Evolutionary conservation across 2,329 filamentous ascomycete genomes (phyloP).

Genomic region (Colletotrichum lindemuthianum): DNA sequence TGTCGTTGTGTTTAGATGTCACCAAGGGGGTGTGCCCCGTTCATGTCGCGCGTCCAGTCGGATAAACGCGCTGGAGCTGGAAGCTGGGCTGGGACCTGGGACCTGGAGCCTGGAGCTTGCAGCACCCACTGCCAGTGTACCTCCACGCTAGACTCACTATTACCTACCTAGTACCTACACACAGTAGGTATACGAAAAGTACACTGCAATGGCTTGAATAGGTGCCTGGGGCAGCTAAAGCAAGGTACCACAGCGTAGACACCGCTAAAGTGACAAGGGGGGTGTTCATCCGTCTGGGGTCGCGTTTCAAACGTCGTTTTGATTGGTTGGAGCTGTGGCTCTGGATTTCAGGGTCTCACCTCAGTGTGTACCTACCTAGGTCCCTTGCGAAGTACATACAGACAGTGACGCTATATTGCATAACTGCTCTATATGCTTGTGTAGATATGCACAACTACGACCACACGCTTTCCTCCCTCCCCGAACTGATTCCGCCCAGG

Average conservation of each 20-base stretch:
- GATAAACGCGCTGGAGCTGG: conserved; percentile 29
- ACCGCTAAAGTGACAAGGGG: conserved; percentile 12
- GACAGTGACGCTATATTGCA: not conserved
- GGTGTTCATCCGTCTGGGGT: conserved; percentile 5
- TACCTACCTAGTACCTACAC: too few relatives aligned
- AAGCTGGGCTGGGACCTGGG: not conserved
- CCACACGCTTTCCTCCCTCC: too few relatives aligned
- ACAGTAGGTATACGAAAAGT: too few relatives aligned
- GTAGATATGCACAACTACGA: not conserved
- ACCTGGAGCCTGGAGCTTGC: conserved; percentile 12
- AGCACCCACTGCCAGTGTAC: not conserved
- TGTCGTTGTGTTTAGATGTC: conserved; percentile 32
- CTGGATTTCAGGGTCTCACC: conserved; percentile 4
- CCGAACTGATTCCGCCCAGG: not conserved
- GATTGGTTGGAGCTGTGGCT: conserved; percentile 15
- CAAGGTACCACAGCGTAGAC: not conserved
- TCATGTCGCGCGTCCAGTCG: conserved; percentile 27
- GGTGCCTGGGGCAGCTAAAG: too few relatives aligned
- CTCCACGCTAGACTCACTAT: too few relatives aligned
- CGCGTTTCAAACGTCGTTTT: conserved; percentile 9
- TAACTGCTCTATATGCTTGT: not conserved
- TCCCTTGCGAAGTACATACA: not conserved
- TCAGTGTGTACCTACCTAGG: not conserved
- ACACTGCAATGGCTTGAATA: too few relatives aligned
- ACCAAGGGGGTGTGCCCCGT: conserved; percentile 6